Percentiles rank a stretch among this genome's conserved stretches.
Evolutionary conservation across 2,329 filamentous ascomycete genomes (phyloP).

Genomic region (Fusarium keratoplasticum): DNA sequence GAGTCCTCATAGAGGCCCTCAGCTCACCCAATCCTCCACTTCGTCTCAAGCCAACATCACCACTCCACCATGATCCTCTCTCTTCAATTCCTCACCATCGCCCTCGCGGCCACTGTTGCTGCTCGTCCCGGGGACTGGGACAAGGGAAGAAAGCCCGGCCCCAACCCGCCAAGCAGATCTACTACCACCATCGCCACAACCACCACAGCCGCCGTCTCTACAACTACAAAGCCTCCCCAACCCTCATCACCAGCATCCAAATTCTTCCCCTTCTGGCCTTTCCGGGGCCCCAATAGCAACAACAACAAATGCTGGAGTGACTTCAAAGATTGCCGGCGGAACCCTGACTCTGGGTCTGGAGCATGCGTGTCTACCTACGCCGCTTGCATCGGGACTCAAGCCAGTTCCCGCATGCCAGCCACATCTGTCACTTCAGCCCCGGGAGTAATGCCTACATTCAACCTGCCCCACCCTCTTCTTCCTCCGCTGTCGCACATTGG

Average conservation of each 20-base stretch:
- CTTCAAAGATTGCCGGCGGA: neutral
- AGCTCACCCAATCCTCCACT: neutral
- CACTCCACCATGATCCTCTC: neutral
- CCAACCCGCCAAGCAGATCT: neutral
- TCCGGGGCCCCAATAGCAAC: neutral
- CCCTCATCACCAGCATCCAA: neutral
- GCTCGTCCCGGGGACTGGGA: neutral
- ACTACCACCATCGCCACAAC: neutral
- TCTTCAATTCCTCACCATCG: neutral
- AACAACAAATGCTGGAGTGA: neutral
- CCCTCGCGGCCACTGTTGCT: neutral
- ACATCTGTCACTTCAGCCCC: neutral
- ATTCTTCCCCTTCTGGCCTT: neutral
- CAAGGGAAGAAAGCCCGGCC: neutral
- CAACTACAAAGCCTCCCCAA: neutral
- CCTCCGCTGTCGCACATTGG: neutral
- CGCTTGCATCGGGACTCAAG: neutral
- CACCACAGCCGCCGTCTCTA: neutral
- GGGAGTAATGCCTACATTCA: neutral
- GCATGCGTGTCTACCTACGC: neutral
- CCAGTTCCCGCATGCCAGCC: neutral
- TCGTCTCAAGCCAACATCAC: neutral
- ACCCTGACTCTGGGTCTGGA: neutral
- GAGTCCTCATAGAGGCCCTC: neutral
- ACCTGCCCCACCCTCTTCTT: neutral